phyloP scores from a whole-genome alignment of 345 rosid genomes.

The Ceriops tagal region DNA sequence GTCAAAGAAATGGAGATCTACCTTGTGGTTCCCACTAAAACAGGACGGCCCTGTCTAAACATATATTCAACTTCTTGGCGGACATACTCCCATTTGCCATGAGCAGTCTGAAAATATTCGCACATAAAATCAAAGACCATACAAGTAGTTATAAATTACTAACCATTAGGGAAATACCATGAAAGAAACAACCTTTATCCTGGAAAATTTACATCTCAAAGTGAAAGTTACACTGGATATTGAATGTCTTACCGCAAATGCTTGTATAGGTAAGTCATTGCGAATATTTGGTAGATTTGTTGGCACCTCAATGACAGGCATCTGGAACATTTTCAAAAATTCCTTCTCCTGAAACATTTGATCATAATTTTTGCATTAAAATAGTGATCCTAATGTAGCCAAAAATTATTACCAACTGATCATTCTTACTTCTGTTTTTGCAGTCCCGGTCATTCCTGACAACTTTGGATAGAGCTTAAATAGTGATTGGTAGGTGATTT shows the following conservation, averaged over 20 bases:
- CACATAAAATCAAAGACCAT: conserved; percentile 1
- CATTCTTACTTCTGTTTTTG: conserved; percentile 84
- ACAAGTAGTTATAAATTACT: neutral
- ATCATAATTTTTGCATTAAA: neutral
- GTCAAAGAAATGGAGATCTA: conserved; percentile 20
- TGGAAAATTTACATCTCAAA: neutral
- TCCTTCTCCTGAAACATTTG: conserved; percentile 22
- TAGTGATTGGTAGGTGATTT: conserved; percentile 93
- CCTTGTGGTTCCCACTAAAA: conserved; percentile 98
- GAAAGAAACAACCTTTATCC: neutral
- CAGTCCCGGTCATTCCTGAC: conserved; percentile 98
- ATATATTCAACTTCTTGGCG: conserved; percentile 86
- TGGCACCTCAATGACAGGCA: conserved; percentile 90
- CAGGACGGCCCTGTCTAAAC: conserved; percentile 92
- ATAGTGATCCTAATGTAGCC: neutral
- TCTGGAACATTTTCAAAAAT: conserved; percentile 84
- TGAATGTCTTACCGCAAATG: conserved; percentile 69
- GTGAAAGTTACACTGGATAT: neutral
- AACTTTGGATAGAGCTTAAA: conserved; percentile 96
- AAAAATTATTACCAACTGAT: neutral
- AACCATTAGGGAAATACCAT: neutral
- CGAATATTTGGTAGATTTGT: conserved; percentile 92
- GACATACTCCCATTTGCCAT: conserved; percentile 88
- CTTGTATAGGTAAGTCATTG: conserved; percentile 83
- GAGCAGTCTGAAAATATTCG: conserved; percentile 58